Evolutionary conservation across 2,329 filamentous ascomycete species (phyloP).

Genomic region (Colletotrichum sp.): DNA sequence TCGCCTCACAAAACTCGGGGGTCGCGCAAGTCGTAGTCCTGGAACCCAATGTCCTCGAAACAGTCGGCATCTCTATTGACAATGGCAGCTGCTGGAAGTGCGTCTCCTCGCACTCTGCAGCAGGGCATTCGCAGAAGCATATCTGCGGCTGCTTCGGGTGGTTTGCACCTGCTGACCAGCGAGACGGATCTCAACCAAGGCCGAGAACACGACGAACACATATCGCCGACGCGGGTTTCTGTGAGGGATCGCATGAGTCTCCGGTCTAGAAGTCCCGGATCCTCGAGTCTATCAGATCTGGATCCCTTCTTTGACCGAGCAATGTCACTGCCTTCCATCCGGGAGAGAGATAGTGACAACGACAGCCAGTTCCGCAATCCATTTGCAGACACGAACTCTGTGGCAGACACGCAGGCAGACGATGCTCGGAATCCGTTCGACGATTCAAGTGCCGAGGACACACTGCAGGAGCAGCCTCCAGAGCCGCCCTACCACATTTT

Average conservation of each 20-base stretch:
- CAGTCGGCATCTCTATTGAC: not conserved
- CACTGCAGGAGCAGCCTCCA: not conserved
- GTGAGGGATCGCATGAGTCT: not conserved
- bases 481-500: conserved; percentile 37
- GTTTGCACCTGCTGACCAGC: not conserved
- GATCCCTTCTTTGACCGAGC: not conserved
- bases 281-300: not conserved
- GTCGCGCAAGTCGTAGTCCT: not conserved
- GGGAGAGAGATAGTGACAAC: not conserved
- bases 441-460: not conserved
- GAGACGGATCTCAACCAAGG: not conserved
- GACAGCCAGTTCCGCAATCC: not conserved
- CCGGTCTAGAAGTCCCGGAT: not conserved
- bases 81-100: not conserved
- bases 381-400: not conserved
- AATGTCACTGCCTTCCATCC: not conserved
- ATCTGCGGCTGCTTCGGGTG: not conserved
- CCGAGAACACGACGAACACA: not conserved
- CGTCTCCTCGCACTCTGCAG: not conserved
- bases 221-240: not conserved
- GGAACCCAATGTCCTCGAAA: not conserved
- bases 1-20: not conserved
- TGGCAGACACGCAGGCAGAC: not conserved
- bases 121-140: not conserved
- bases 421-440: not conserved